These are phyloP conservation scores for Colletotrichum sp. DNA, from an alignment of 2,329 filamentous ascomycete genomes.

Conservation along the genomic window DNA sequence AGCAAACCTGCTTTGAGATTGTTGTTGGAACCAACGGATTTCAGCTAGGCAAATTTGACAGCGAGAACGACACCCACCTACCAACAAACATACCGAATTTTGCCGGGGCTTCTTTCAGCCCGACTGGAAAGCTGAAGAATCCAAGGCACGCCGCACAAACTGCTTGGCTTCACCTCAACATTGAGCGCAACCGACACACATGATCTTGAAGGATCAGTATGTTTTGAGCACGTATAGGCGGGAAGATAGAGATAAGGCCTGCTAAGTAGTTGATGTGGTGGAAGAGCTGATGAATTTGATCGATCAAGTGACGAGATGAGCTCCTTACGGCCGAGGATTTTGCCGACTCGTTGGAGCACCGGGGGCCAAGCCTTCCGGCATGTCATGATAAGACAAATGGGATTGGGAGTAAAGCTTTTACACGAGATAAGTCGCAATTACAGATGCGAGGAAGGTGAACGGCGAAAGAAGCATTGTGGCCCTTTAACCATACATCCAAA, in stretches of 20 bases:
- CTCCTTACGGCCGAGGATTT: background rate
- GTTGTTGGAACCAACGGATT: background rate
- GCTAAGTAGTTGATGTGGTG: background rate
- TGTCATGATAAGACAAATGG: background rate
- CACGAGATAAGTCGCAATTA: fast-evolving
- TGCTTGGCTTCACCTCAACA: background rate
- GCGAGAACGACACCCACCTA: background rate
- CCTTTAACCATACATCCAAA: fast-evolving
- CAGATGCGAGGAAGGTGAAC: background rate
- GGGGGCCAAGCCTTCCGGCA: background rate
- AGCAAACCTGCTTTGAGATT: background rate
- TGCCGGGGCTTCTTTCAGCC: background rate
- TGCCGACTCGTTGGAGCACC: background rate
- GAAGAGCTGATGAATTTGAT: background rate
- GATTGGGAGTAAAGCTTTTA: fast-evolving
- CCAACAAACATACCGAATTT: background rate
- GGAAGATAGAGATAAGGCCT: background rate
- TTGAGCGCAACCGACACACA: background rate
- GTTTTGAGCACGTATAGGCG: background rate
- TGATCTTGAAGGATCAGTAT: background rate
- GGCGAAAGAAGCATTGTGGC: fast-evolving
- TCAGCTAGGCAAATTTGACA: background rate
- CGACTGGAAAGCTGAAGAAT: background rate
- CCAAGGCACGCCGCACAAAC: background rate
- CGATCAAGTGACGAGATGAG: background rate